Evolutionary conservation across 495 filamentous ascomycete genomes (phyloP).

Genomic region (Talaromyces adpressus): DNA sequence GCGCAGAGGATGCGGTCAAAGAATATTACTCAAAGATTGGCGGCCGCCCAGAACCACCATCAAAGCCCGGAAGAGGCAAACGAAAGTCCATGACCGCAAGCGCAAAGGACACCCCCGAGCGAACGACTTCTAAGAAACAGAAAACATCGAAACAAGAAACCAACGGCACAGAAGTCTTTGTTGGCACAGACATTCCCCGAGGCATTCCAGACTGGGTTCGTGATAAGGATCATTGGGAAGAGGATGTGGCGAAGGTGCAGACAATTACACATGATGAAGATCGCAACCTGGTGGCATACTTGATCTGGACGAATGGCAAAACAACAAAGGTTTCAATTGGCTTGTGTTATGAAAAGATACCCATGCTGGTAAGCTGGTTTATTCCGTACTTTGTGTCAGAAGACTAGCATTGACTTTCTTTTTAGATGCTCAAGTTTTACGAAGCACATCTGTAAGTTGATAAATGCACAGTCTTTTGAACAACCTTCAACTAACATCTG

Average conservation of each 20-base stretch:
- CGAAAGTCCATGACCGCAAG: conserved; percentile 12
- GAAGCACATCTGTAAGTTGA: conserved; percentile 37
- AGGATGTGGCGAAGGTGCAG: conserved; percentile 44
- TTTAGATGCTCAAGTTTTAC: conserved; percentile 41
- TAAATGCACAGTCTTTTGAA: background rate
- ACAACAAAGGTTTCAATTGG: conserved; percentile 30
- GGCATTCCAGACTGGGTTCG: conserved; percentile 34
- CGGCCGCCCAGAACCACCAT: conserved; percentile 39
- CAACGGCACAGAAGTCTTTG: conserved; percentile 17
- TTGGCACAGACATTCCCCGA: conserved; percentile 7
- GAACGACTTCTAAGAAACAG: conserved; percentile 20
- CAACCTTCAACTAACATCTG: conserved; percentile 24
- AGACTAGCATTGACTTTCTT: conserved; percentile 12
- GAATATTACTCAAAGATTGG: conserved; percentile 52
- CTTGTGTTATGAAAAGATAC: conserved; percentile 36
- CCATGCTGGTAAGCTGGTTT: conserved; percentile 21
- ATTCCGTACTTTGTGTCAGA: background rate
- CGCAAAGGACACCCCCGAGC: conserved; percentile 15
- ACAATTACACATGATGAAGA: conserved; percentile 47
- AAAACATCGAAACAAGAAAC: conserved; percentile 25
- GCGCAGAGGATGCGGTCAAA: conserved; percentile 44
- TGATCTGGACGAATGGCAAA: conserved; percentile 50
- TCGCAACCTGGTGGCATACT: conserved; percentile 36
- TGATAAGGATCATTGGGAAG: conserved; percentile 50
- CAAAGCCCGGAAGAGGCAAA: conserved; percentile 13